A percentile compares a stretch with the other conserved stretches of the same genome.
These are phyloP conservation scores for Pestalotiopsis fici DNA, from an alignment of 2,329 filamentous ascomycete species.

Conservation along the genomic window DNA sequence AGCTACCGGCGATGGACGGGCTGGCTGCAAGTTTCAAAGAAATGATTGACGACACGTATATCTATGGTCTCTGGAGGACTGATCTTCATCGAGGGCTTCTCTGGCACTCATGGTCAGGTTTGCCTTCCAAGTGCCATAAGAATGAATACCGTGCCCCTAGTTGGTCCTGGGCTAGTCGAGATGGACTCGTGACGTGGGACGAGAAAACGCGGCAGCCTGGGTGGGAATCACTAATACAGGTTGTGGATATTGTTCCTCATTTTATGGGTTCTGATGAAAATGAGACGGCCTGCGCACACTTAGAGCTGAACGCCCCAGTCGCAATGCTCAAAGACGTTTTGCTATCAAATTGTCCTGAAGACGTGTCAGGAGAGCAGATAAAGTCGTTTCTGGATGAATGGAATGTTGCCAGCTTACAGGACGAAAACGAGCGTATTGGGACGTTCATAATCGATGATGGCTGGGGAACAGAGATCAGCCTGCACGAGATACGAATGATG, in stretches of 20 bases:
- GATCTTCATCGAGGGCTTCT: background rate
- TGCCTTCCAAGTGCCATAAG: too few relatives aligned
- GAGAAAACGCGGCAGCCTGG: background rate
- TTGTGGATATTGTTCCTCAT: background rate
- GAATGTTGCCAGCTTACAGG: background rate
- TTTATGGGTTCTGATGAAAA: background rate
- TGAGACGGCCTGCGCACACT: background rate
- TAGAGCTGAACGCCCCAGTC: background rate
- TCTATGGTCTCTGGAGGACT: background rate
- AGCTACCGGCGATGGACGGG: background rate
- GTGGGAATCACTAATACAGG: background rate
- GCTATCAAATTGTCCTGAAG: background rate
- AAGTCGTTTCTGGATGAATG: background rate
- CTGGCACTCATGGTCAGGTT: background rate
- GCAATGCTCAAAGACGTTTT: background rate
- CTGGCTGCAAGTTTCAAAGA: background rate
- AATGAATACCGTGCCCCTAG: background rate
- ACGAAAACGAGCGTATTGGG: background rate
- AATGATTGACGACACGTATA: background rate
- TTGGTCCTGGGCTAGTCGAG: background rate
- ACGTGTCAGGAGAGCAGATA: background rate
- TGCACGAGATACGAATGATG: background rate
- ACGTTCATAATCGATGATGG: background rate
- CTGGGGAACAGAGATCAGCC: background rate
- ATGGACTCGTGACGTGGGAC: background rate